A percentile compares a stretch with the other conserved stretches of the same genome.
These are phyloP conservation scores for Lactarius tabidus DNA, from an alignment of 768 basidiomycete genomes.

Conservation along the genomic window DNA sequence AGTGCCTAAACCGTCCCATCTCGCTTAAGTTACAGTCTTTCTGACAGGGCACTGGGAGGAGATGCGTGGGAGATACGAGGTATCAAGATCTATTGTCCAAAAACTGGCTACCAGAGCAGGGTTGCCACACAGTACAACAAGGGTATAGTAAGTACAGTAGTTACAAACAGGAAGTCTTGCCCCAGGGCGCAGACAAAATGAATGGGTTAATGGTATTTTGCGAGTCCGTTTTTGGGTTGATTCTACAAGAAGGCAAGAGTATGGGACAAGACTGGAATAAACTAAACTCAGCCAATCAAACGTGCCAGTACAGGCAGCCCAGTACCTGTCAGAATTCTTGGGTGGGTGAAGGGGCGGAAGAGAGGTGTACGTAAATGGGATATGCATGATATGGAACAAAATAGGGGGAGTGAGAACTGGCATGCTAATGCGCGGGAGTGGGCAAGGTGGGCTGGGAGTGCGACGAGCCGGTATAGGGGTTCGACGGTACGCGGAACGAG, in stretches of 20 bases:
- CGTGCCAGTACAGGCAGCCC: not conserved
- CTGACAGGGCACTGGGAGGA: not conserved
- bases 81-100: not conserved
- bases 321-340: not conserved
- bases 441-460: not conserved
- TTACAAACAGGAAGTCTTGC: not conserved
- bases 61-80: not conserved
- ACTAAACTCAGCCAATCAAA: not conserved
- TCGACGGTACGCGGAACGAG: conserved; percentile 20
- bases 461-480: conserved; percentile 4
- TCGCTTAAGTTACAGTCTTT: too few species aligned
- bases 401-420: not conserved
- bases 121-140: not conserved
- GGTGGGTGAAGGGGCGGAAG: not conserved
- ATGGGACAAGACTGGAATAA: not conserved
- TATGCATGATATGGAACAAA: not conserved
- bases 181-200: not conserved
- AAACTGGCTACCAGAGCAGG: not conserved
- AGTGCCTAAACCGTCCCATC: not conserved
- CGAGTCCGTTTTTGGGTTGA: not conserved
- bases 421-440: not conserved
- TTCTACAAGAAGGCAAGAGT: not conserved
- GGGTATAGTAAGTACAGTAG: not conserved
- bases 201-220: not conserved
- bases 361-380: not conserved